Evolutionary conservation across 2,329 filamentous ascomycete genomes (phyloP).

Genomic region (Aureobasidium mangrovei): DNA sequence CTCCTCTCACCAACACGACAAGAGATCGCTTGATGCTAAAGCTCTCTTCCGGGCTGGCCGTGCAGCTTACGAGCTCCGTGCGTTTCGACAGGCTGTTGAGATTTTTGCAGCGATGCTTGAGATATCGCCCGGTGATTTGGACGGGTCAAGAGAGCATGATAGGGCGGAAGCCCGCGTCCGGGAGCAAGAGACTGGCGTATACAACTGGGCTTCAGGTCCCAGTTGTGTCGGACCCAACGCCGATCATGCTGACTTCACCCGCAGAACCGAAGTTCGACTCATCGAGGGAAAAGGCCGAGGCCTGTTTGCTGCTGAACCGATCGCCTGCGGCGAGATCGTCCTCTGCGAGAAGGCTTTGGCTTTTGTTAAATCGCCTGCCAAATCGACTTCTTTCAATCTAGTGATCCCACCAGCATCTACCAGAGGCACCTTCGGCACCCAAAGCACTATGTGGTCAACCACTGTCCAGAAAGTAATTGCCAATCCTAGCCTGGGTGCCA

Average conservation of each 20-base stretch:
- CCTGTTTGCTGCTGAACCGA: background rate
- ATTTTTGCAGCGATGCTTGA: background rate
- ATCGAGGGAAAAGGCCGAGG: slow-evolving; percentile 3
- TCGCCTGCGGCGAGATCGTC: slow-evolving; percentile 10
- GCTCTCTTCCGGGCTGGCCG: slow-evolving; percentile 1
- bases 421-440: slow-evolving; percentile 14
- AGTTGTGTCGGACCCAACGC: slow-evolving; percentile 7
- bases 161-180: background rate
- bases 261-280: background rate
- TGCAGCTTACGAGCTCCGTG: slow-evolving; percentile 3
- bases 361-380: slow-evolving; percentile 16
- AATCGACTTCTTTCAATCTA: background rate
- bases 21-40: background rate
- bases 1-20: background rate
- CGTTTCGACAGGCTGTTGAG: background rate
- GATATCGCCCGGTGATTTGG: background rate
- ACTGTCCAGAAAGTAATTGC: slow-evolving; percentile 18
- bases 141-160: background rate
- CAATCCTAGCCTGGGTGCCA: slow-evolving; percentile 14
- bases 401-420: background rate
- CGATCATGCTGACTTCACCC: slow-evolving; percentile 20
- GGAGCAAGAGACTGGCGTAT: background rate
- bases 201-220: background rate
- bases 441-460: slow-evolving; percentile 15
- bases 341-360: slow-evolving; percentile 20